A percentile compares a stretch with the other conserved stretches of the same genome.
Conservation (phyloP, 2,329 filamentous ascomycete species). For the Trichoderma sp. region DNA sequence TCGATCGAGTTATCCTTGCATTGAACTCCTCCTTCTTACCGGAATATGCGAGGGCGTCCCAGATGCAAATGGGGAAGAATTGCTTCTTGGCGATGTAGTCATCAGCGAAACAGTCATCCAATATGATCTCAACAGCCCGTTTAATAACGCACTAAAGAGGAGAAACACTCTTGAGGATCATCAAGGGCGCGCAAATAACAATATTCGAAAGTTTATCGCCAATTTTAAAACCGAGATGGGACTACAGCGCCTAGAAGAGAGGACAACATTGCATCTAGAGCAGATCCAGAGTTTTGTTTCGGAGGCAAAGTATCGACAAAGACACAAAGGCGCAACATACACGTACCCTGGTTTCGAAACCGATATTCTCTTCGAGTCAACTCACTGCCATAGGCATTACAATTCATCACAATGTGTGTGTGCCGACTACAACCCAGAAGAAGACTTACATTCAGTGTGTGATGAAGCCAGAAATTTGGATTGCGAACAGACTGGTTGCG, state of each 20-base stretch:
- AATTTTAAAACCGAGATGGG: not conserved
- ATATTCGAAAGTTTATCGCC: not conserved
- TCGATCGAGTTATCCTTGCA: not conserved
- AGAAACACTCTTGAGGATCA: not conserved
- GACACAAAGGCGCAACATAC: fast-evolving
- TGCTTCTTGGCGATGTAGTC: not conserved
- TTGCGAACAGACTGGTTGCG: not conserved
- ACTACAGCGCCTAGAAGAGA: not conserved
- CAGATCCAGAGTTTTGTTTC: fast-evolving
- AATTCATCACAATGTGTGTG: not conserved
- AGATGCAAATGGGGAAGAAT: fast-evolving
- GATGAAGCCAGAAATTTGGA: fast-evolving
- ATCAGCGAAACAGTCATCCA: not conserved
- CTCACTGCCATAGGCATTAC: not conserved
- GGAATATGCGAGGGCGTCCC: not conserved
- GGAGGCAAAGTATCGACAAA: not conserved
- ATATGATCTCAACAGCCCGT: not conserved
- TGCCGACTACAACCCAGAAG: fast-evolving
- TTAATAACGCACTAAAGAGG: not conserved
- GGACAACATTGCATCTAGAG: not conserved
- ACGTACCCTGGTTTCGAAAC: fast-evolving
- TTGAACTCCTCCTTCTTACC: not conserved
- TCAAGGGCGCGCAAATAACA: fast-evolving
- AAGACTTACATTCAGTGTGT: fast-evolving
- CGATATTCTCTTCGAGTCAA: not conserved